phyloP scores from a whole-genome alignment of 164 flowering plant genomes.

The Buxus sempervirens region DNA sequence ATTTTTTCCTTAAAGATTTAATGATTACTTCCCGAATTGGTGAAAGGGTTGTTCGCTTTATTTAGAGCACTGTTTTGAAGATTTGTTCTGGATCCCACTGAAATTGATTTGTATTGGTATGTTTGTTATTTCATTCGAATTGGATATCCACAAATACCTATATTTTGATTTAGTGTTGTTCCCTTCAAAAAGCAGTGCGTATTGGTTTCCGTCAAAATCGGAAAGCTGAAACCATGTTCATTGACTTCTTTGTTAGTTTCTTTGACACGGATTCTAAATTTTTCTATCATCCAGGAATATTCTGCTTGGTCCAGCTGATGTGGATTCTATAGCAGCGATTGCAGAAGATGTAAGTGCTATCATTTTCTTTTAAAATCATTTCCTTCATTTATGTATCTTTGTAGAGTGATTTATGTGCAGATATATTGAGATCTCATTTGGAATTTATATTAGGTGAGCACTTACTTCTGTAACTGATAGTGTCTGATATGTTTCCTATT shows the following conservation, averaged over 20 bases:
- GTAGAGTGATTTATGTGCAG: neutral
- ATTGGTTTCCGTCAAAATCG: too few relatives aligned
- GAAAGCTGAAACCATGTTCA: neutral
- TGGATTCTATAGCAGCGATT: neutral
- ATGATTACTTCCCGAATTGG: neutral
- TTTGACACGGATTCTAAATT: neutral
- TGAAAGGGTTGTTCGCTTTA: neutral
- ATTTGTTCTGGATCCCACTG: neutral
- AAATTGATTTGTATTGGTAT: too few relatives aligned
- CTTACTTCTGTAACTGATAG: constrained; percentile 3
- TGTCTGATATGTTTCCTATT: constrained; percentile 22
- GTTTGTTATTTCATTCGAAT: too few relatives aligned
- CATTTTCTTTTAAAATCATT: neutral
- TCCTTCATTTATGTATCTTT: neutral
- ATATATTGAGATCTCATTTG: neutral
- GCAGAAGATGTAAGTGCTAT: constrained; percentile 7
- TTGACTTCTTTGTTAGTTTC: neutral
- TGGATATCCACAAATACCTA: too few relatives aligned
- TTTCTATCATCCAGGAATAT: constrained; percentile 11
- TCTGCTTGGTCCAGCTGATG: constrained; percentile 3
- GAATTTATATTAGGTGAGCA: neutral
- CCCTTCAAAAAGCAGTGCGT: too few relatives aligned
- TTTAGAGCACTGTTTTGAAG: neutral
- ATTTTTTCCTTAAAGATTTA: too few relatives aligned
- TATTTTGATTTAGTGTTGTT: too few relatives aligned